Base-by-base conservation (phyloP, 495 filamentous ascomycete species). In the Penicillium bovifimosum region DNA sequence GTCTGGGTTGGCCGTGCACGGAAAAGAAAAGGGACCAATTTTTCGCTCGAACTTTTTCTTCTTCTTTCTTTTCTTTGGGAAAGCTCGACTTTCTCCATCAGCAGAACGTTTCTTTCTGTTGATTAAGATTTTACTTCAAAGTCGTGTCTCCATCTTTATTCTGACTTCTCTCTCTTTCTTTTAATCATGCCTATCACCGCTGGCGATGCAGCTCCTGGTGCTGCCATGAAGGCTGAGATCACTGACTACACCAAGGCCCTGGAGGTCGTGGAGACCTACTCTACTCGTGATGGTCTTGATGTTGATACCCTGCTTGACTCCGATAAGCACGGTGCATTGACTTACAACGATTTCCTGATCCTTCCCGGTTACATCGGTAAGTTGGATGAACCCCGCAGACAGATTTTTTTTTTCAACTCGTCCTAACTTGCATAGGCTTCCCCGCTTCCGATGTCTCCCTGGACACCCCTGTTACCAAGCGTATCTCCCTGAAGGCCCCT, bases 401-500 rank as follows among this genome's bases (percentile, higher is more conserved):
- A 55, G 36, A 41, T 28, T 29, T 36, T 29, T 13, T 28, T 11
- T 13, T 8, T 35, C 8, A 29, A 39, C 20, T 34, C 50, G 18
- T 47, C 38, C 28, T 47, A 40, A 50, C 47, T 48, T 38, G 54
- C 47, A 60, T 44, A 85, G 84, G 82, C 65, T 99, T 99, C 72
- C 83, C 93, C 50, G 92, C 95, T 51, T 90, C 88, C 38, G 87
- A 88, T 59, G 95, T 97, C 48, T 74, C 73, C 44, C 86, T 97
- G 40, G 93, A 96, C 47, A 88, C 91, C 14, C 89, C 87, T 34
- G 81, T 99, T 55, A 97, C 93, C 55, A 95, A 91, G 81, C 84
- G 89, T 58, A 92, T 97, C 69, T 82, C 85, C 11, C 76, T 99
- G 60, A 99, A 96, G 79, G 90, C 88, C 9, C 93, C 93, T 35